A percentile compares a stretch with the other conserved stretches of the same genome.
These are phyloP conservation scores for Trametes villosa DNA, from an alignment of 768 basidiomycete genomes.

Conservation along the genomic window DNA sequence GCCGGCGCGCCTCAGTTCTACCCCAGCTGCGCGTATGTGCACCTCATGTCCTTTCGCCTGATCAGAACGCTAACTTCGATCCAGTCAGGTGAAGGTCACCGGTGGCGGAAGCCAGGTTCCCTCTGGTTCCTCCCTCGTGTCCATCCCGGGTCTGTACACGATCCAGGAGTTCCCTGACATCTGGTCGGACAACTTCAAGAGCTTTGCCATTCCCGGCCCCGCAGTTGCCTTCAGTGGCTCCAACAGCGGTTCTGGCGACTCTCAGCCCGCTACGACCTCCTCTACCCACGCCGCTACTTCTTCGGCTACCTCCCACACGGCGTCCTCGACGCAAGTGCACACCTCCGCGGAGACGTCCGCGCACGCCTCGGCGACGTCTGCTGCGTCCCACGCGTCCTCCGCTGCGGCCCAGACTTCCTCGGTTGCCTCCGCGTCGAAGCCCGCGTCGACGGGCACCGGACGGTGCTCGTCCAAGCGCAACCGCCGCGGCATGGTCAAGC, in stretches of 20 bases:
- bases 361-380: not conserved
- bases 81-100: slow-evolving; percentile 34
- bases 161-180: slow-evolving; percentile 33
- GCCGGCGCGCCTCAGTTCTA: slow-evolving; percentile 47
- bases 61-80: not conserved
- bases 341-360: slow-evolving; percentile 10
- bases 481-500: slow-evolving; percentile 27
- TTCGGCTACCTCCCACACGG: slow-evolving; percentile 15
- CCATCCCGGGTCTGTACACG: slow-evolving; percentile 34
- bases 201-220: slow-evolving; percentile 32
- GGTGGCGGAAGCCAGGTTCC: slow-evolving; percentile 32
- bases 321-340: slow-evolving; percentile 12
- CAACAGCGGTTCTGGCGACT: slow-evolving; percentile 15
- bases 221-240: slow-evolving; percentile 22
- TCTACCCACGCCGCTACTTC: slow-evolving; percentile 1
- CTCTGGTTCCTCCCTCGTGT: slow-evolving; percentile 26
- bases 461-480: slow-evolving; percentile 21
- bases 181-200: slow-evolving; percentile 29
- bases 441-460: slow-evolving; percentile 21
- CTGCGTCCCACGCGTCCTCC: slow-evolving; percentile 6
- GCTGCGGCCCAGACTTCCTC: slow-evolving; percentile 16
- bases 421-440: slow-evolving; percentile 15
- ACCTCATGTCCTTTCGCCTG: not conserved
- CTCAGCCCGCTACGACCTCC: slow-evolving; percentile 8
- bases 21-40: slow-evolving; percentile 52